These are phyloP conservation scores for Begonia peltatifolia DNA, from an alignment of 306 rosid species.

Conservation along the genomic window DNA sequence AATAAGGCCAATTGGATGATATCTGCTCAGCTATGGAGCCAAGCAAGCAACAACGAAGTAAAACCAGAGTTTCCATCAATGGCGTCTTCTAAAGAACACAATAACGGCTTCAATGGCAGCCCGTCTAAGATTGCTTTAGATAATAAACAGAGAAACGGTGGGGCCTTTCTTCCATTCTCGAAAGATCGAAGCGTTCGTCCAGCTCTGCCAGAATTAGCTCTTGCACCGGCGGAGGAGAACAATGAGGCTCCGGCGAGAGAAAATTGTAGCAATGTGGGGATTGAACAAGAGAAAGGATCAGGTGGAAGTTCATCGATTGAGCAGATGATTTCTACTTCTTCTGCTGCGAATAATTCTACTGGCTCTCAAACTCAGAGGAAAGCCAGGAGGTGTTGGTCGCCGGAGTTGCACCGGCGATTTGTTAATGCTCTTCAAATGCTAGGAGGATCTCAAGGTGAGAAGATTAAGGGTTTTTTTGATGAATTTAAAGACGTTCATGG, in stretches of 20 bases:
- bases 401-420: slow-evolving; percentile 87
- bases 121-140: slow-evolving; percentile 47
- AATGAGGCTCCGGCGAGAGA: slow-evolving; percentile 15
- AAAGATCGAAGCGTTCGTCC: slow-evolving; percentile 41
- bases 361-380: slow-evolving; percentile 60
- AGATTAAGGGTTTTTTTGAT: not conserved
- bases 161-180: slow-evolving; percentile 86
- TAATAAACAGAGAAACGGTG: slow-evolving; percentile 52
- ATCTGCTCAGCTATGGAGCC: slow-evolving; percentile 96
- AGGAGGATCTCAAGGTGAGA: slow-evolving; percentile 94
- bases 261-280: slow-evolving; percentile 9
- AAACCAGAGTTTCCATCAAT: slow-evolving; percentile 21
- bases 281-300: slow-evolving; percentile 35
- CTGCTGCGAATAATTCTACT: slow-evolving; percentile 7
- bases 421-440: slow-evolving; percentile 98
- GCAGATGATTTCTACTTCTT: slow-evolving; percentile 10
- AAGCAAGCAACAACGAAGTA: slow-evolving; percentile 38
- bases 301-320: slow-evolving; percentile 20
- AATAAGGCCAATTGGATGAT: slow-evolving; percentile 93
- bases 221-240: slow-evolving; percentile 18
- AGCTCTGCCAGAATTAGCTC: slow-evolving; percentile 57
- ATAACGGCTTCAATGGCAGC: slow-evolving; percentile 42
- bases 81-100: slow-evolving; percentile 20
- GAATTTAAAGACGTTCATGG: not conserved
- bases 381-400: slow-evolving; percentile 98